phyloP scores from a whole-genome alignment of 805 yeast genomes.

The Saturnispora sanitii region DNA sequence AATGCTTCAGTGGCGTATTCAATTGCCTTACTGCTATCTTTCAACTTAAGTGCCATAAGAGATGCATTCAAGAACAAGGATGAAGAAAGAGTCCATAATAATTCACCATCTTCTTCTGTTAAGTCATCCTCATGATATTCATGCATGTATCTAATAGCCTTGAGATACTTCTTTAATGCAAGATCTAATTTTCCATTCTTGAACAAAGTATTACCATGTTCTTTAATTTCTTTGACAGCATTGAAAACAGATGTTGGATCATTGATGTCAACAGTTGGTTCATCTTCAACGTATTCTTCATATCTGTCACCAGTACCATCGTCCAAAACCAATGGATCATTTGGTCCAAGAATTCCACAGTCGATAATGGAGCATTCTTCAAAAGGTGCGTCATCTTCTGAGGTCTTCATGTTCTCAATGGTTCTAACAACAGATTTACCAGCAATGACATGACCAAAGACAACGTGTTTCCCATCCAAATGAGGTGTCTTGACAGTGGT shows the following conservation, averaged over 20 bases:
- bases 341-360: slow-evolving; percentile 68
- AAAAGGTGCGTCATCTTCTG: slow-evolving; percentile 58
- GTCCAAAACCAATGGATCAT: slow-evolving; percentile 38
- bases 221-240: slow-evolving; percentile 59
- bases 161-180: slow-evolving; percentile 61
- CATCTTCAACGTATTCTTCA: slow-evolving; percentile 69
- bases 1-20: slow-evolving; percentile 58
- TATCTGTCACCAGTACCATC: slow-evolving; percentile 83
- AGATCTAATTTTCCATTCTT: slow-evolving; percentile 48
- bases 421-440: slow-evolving; percentile 77
- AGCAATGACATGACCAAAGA: slow-evolving; percentile 78
- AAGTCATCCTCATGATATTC: slow-evolving; percentile 70
- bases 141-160: slow-evolving; percentile 58
- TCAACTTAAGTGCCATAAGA: slow-evolving; percentile 57
- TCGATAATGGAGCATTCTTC: slow-evolving; percentile 61
- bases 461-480: slow-evolving; percentile 92
- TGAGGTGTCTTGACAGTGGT: slow-evolving; percentile 93
- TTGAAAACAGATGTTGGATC: slow-evolving; percentile 56
- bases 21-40: slow-evolving; percentile 44
- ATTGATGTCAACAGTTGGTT: slow-evolving; percentile 49
- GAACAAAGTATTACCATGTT: slow-evolving; percentile 66
- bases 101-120: slow-evolving; percentile 41
- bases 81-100: slow-evolving; percentile 44
- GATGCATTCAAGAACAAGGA: slow-evolving; percentile 67
- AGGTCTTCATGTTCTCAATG: slow-evolving; percentile 64